Base-by-base conservation (phyloP, 805 yeast species). In the Myxozyma sirexii region DNA sequence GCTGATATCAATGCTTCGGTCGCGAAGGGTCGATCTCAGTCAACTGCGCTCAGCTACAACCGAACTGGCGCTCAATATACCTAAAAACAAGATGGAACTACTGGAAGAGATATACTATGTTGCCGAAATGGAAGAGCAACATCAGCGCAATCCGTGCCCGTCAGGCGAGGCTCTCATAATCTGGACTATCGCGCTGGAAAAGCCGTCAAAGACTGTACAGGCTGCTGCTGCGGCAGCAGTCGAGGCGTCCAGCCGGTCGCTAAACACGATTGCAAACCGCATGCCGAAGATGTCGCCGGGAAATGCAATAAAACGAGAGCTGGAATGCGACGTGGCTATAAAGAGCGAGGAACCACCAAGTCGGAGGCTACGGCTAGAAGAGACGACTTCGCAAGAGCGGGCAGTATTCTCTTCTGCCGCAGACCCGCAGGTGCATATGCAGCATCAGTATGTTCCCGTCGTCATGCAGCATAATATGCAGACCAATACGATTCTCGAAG, bases 1-100 rank as follows among this genome's bases (percentile, higher is more conserved):
- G 24, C 71, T 88, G 68, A 72, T 80, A 3, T 35, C 63, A 17
- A 64, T 64, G 53, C 56, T 64, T 26, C 46, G 56, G 3, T 57
- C 55, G 15, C 52, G 52, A 21, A 29, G 38, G 19, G 56, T 42
- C 10, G 43, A 35, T 19, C 13, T 60, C 27, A 19, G 41, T 31
- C 54, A 52, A 35, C 54, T 64, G 37, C 54, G 65, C 17, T 35
- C 19, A 2, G 63, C 67, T 10, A 63, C 67, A n/a, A 35, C 49
- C 15, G 65, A 64, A 44, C 39, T 53, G 15, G 49, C 63, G 15
- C 33, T 44, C 10, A 31, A 19, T 21, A 48, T 64, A 19, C 56
- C 59, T n/a, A 24, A 42, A 17, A 46, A 58, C 12, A 64, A 63
- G 39, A 46, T 48, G 50, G 63, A 52, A 12, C 31, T 64, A 3